A percentile compares a stretch with the other conserved stretches of the same genome.
Conservation (phyloP, 164 flowering plant species). For the Cinnamomum micranthum region DNA sequence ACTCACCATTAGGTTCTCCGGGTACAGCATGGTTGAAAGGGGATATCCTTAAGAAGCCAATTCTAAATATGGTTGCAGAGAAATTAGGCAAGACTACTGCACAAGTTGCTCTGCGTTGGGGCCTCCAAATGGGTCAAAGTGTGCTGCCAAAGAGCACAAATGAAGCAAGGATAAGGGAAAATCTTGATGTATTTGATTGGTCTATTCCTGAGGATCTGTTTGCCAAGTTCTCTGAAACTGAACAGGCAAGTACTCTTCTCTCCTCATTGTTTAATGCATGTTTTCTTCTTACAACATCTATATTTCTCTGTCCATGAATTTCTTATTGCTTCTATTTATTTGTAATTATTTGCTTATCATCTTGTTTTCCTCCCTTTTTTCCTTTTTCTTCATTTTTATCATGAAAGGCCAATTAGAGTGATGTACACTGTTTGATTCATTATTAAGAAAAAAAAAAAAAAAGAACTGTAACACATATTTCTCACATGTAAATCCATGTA, state of each 20-base stretch:
- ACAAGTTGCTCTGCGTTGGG: slow-evolving; percentile 79
- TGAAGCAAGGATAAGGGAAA: slow-evolving; percentile 61
- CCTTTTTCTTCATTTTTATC: too few species aligned
- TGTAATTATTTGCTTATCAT: not conserved
- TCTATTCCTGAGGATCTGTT: slow-evolving; percentile 67
- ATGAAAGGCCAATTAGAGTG: too few species aligned
- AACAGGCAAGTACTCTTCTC: slow-evolving; percentile 45
- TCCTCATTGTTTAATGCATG: not conserved
- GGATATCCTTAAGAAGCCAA: slow-evolving; percentile 58
- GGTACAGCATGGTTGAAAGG: slow-evolving; percentile 38
- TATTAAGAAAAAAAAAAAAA: too few species aligned
- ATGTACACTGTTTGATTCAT: too few species aligned
- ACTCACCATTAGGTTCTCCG: slow-evolving; percentile 76
- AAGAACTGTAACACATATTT: too few species aligned
- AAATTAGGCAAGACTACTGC: slow-evolving; percentile 70
- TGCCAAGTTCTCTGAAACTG: slow-evolving; percentile 53
- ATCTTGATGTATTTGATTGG: slow-evolving; percentile 68
- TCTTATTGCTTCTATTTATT: not conserved
- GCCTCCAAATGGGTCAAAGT: slow-evolving; percentile 77
- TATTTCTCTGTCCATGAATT: not conserved
- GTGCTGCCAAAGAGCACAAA: slow-evolving; percentile 75
- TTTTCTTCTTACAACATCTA: not conserved
- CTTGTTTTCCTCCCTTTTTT: too few species aligned
- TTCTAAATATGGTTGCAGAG: slow-evolving; percentile 45
- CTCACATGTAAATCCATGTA: too few species aligned